These are phyloP conservation scores for Erysimum cheiranthoides DNA, from an alignment of 345 rosid genomes.

Conservation along the genomic window DNA sequence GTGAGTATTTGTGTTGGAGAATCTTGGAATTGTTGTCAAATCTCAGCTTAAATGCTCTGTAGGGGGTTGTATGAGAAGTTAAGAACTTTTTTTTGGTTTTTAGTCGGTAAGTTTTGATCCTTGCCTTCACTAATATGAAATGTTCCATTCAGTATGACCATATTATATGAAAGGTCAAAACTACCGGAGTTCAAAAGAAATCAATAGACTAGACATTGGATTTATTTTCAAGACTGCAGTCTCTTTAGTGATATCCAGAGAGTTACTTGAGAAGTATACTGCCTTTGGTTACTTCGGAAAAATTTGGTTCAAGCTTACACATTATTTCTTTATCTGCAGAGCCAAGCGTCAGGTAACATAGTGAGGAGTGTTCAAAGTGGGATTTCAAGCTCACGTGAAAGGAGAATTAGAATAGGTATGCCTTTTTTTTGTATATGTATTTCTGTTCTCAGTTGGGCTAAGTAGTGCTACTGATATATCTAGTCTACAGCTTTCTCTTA, in stretches of 20 bases:
- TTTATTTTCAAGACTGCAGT: not conserved
- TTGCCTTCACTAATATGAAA: not conserved
- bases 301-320: slow-evolving; percentile 1
- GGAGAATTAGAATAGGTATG: slow-evolving; percentile 59
- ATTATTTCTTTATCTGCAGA: slow-evolving; percentile 46
- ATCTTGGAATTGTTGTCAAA: not conserved
- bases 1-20: not conserved
- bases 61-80: slow-evolving; percentile 3
- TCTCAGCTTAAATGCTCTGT: not conserved
- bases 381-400: slow-evolving; percentile 56
- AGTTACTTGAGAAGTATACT: not conserved
- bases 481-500: not conserved
- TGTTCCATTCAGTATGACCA: not conserved
- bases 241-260: not conserved
- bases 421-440: slow-evolving; percentile 1
- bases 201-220: not conserved
- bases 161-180: not conserved
- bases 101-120: not conserved
- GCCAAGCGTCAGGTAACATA: slow-evolving; percentile 60
- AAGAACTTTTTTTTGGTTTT: not conserved
- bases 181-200: not conserved
- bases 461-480: not conserved
- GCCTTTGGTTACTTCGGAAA: not conserved
- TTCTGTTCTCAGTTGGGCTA: slow-evolving; percentile 12
- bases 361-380: slow-evolving; percentile 59